A percentile compares a stretch with the other conserved stretches of the same genome.
These are phyloP conservation scores for Geotrichum armillariae DNA, from an alignment of 1,139 yeast genomes.

Conservation along the genomic window DNA sequence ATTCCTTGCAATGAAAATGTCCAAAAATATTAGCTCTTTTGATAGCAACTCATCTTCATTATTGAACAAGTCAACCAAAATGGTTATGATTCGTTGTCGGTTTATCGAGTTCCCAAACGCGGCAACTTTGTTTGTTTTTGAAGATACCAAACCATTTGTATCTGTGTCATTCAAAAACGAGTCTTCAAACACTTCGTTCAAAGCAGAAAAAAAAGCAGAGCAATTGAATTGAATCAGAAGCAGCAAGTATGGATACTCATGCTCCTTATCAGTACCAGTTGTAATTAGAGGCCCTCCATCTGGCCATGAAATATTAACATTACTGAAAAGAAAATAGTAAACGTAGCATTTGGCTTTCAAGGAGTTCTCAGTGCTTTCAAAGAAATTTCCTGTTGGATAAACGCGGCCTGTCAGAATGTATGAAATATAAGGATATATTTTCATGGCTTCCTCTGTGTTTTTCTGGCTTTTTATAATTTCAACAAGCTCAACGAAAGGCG, in stretches of 20 bases:
- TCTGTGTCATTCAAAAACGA: slow-evolving; percentile 51
- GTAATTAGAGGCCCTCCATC: slow-evolving; percentile 32
- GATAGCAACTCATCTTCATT: slow-evolving; percentile 32
- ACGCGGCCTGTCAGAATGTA: slow-evolving; percentile 70
- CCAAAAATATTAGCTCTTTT: slow-evolving; percentile 41
- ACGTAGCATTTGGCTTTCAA: slow-evolving; percentile 48
- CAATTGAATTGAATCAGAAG: slow-evolving; percentile 52
- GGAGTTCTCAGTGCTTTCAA: slow-evolving; percentile 24
- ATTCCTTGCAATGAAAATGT: slow-evolving; percentile 71
- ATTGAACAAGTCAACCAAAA: slow-evolving; percentile 50
- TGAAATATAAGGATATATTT: slow-evolving; percentile 58
- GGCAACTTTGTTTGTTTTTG: slow-evolving; percentile 9
- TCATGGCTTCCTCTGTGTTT: slow-evolving; percentile 12
- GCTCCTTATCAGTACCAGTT: not conserved
- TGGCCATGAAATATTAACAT: slow-evolving; percentile 51
- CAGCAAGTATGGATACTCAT: slow-evolving; percentile 51
- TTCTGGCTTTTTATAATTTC: slow-evolving; percentile 37
- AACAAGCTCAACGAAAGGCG: slow-evolving; percentile 64
- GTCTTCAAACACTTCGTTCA: slow-evolving; percentile 81
- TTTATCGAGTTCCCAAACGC: slow-evolving; percentile 38
- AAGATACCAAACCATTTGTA: not conserved
- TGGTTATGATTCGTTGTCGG: slow-evolving; percentile 67
- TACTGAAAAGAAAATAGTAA: slow-evolving; percentile 57
- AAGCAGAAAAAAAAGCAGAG: slow-evolving; percentile 57
- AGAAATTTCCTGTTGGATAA: slow-evolving; percentile 60